Percentiles rank a stretch among this genome's conserved stretches.
phyloP scores from a whole-genome alignment of 192 early-diverging fungal species.

The Pecoramyces ruminantium region DNA sequence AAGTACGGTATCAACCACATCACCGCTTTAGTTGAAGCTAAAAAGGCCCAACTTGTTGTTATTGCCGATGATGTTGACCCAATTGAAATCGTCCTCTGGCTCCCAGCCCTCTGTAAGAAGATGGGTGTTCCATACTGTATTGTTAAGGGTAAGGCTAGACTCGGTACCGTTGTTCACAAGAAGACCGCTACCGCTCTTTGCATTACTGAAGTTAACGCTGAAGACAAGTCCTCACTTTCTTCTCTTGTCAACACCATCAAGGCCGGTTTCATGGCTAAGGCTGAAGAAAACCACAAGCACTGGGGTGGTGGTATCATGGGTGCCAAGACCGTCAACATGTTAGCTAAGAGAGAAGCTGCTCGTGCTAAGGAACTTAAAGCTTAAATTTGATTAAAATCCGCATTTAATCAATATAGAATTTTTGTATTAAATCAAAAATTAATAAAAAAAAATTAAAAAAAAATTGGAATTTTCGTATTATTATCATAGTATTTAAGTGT shows the following conservation, averaged over 20 bases:
- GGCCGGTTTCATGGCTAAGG: constrained; percentile 91
- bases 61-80: constrained; percentile 99
- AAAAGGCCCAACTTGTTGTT: constrained; percentile 97
- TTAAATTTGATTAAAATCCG: too few relatives aligned
- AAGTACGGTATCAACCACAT: constrained; percentile 99
- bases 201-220: constrained; percentile 79
- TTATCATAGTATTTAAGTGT: too few relatives aligned
- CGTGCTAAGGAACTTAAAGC: constrained; percentile 4
- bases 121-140: constrained; percentile 99
- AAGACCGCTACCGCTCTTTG: constrained; percentile 98
- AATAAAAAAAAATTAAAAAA: too few relatives aligned
- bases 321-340: constrained; percentile 71
- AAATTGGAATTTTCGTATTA: too few relatives aligned
- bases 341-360: constrained; percentile 52
- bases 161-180: constrained; percentile 98
- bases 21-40: constrained; percentile 90
- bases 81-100: constrained; percentile 96
- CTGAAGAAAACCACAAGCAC: constrained; percentile 67
- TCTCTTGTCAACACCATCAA: constrained; percentile 79
- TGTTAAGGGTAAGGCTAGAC: constrained; percentile 96
- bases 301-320: constrained; percentile 99
- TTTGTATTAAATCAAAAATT: too few relatives aligned
- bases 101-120: constrained; percentile 99
- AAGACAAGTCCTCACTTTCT: constrained; percentile 86
- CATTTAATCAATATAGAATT: too few relatives aligned